These are phyloP conservation scores for Solanum tacnaense DNA, from an alignment of 257 asterid genomes.

Conservation along the genomic window DNA sequence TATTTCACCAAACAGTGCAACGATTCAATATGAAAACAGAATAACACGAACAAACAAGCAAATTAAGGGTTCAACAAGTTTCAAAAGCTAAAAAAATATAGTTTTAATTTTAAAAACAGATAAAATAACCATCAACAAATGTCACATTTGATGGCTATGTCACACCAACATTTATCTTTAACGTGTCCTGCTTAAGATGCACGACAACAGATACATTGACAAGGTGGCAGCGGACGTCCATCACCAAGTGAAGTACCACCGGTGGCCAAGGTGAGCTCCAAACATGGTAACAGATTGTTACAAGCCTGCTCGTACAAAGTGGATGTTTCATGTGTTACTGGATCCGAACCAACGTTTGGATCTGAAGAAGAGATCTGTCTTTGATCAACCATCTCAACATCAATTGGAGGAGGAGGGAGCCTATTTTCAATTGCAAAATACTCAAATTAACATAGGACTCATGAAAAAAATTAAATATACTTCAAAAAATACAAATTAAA, in stretches of 20 bases:
- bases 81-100: background rate
- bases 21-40: background rate
- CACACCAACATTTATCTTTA: background rate
- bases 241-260: background rate
- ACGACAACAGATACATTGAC: background rate
- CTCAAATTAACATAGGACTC: background rate
- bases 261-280: background rate
- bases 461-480: background rate
- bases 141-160: background rate
- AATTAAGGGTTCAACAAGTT: background rate
- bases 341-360: too few species aligned
- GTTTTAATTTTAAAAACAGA: background rate
- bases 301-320: too few species aligned
- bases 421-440: background rate
- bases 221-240: too few species aligned
- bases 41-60: background rate
- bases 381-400: background rate
- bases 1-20: background rate
- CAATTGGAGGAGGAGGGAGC: too few species aligned
- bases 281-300: too few species aligned
- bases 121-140: background rate
- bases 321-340: too few species aligned
- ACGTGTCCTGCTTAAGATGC: background rate
- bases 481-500: background rate
- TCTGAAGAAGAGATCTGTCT: background rate